Percentiles rank a stretch among this genome's conserved stretches.
Evolutionary conservation across 768 basidiomycete genomes (phyloP).

Genomic region (Termitomyces sp.): DNA sequence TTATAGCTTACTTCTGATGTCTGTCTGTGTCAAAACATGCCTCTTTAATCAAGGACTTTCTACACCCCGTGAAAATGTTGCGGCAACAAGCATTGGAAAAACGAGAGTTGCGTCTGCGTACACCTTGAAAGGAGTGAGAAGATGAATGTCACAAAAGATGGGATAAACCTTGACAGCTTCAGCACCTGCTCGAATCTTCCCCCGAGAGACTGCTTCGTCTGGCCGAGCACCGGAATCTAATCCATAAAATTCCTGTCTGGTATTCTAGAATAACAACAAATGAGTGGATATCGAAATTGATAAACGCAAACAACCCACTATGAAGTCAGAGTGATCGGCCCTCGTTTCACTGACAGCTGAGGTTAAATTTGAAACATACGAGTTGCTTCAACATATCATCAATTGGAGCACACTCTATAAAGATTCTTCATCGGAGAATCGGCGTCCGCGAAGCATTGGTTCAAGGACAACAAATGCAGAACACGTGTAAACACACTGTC

Average conservation of each 20-base stretch:
- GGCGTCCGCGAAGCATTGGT: too few species aligned
- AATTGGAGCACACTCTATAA: too few species aligned
- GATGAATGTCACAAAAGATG: not conserved
- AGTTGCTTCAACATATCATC: too few species aligned
- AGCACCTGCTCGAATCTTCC: conserved; percentile 86
- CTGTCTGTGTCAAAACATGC: too few species aligned
- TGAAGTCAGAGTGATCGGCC: conserved; percentile 95
- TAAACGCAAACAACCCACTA: conserved; percentile 42
- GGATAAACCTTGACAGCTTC: conserved; percentile 70
- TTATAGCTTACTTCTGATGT: too few species aligned
- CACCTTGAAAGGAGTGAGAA: conserved; percentile 36
- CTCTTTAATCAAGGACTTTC: not conserved
- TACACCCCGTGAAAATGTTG: conserved; percentile 71
- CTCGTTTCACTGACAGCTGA: conserved; percentile 84
- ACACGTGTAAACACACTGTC: too few species aligned
- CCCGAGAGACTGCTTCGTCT: conserved; percentile 98
- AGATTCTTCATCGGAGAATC: too few species aligned
- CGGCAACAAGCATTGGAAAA: conserved; percentile 92
- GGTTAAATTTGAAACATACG: not conserved
- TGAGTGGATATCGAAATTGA: not conserved
- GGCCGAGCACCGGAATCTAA: conserved; percentile 96
- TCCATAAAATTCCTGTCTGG: conserved; percentile 98
- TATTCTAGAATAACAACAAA: conserved; percentile 55
- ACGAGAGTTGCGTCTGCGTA: conserved; percentile 97
- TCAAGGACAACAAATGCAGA: too few species aligned